Evolutionary conservation across 306 rosid genomes (phyloP).

Genomic region (Ceratonia siliqua): DNA sequence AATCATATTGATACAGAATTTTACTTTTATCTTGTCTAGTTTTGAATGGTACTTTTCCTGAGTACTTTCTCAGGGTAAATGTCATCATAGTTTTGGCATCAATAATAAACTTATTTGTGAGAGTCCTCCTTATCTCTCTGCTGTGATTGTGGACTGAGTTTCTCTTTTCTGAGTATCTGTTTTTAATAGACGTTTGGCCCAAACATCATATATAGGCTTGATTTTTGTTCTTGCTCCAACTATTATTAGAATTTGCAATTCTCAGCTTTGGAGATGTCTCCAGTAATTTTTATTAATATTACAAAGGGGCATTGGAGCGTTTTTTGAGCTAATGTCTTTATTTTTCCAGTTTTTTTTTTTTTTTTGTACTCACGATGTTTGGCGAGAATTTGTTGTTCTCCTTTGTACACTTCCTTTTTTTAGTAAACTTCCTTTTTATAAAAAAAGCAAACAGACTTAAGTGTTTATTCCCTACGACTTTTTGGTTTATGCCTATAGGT

Average conservation of each 20-base stretch:
- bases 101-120: neutral
- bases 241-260: too few relatives aligned
- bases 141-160: neutral
- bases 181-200: neutral
- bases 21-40: neutral
- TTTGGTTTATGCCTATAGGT: conserved; percentile 47
- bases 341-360: neutral
- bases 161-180: neutral
- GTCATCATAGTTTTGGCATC: neutral
- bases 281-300: neutral
- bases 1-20: neutral
- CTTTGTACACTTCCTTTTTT: neutral
- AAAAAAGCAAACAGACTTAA: neutral
- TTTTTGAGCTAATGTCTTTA: neutral
- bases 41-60: neutral
- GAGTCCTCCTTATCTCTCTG: neutral
- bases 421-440: neutral
- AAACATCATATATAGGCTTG: neutral
- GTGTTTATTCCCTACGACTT: conserved; percentile 4
- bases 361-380: neutral
- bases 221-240: too few relatives aligned
- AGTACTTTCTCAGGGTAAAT: neutral
- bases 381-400: neutral
- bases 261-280: too few relatives aligned
- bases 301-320: neutral